phyloP scores from a whole-genome alignment of 768 basidiomycete species.

The Leccinum subtestaceum region DNA sequence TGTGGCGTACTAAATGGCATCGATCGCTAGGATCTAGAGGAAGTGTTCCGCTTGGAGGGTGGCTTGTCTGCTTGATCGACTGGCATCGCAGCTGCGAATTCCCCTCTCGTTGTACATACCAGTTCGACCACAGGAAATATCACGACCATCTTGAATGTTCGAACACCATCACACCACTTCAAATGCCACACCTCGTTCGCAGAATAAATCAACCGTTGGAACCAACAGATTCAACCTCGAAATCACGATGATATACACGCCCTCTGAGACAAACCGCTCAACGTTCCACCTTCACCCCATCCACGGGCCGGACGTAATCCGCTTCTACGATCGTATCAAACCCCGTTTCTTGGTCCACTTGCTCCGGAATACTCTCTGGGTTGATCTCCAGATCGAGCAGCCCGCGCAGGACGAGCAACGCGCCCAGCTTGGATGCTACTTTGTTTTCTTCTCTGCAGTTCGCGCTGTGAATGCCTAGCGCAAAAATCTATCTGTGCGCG shows the following conservation, averaged over 20 bases:
- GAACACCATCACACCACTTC: neutral
- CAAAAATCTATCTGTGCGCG: neutral
- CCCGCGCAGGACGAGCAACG: constrained; percentile 59
- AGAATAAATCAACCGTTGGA: neutral
- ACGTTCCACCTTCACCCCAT: constrained; percentile 47
- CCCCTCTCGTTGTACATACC: too few species aligned
- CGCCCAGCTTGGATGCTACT: constrained; percentile 77
- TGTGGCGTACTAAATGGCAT: neutral
- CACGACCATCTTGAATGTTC: fast-evolving
- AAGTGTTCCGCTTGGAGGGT: constrained; percentile 72
- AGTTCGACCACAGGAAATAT: neutral
- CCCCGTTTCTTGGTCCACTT: constrained; percentile 27
- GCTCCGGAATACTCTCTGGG: constrained; percentile 36
- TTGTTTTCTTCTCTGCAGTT: constrained; percentile 68
- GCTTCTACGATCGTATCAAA: constrained; percentile 57
- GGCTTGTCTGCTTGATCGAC: constrained; percentile 8
- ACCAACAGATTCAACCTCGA: neutral
- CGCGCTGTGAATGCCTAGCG: constrained; percentile 62
- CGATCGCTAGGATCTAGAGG: constrained; percentile 46
- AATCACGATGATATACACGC: neutral
- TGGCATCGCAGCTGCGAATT: neutral
- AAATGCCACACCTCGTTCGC: neutral
- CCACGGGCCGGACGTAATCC: constrained; percentile 41
- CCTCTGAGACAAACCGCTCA: neutral
- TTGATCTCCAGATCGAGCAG: constrained; percentile 50